Base-by-base conservation (phyloP, 805 yeast genomes). In the Starmerella roubikii region DNA sequence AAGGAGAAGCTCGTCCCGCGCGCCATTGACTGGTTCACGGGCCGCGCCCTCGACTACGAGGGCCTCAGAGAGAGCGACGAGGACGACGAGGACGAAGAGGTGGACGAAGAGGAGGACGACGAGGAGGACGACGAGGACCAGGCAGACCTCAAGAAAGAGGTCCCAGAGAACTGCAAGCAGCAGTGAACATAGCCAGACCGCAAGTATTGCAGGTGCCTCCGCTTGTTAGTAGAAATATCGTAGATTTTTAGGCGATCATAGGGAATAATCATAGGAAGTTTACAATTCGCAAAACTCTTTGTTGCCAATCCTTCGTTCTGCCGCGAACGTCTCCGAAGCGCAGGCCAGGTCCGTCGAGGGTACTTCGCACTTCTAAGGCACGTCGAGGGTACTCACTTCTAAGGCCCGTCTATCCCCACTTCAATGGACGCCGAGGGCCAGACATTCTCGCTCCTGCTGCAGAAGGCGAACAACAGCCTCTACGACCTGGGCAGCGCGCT, bases 21-120 rank as follows among this genome's bases (percentile, higher is more conserved):
- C 57, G 97, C 97, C 37, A 72, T 91, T 54, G 97, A 88, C 60
- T 91, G 98, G 97, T 91, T 85, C 61, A 88, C 98, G 9, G 98
- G 98, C 34, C 84, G 84, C 49, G 98, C 98, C 19, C 70, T 88
- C 42, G 93, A 81, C 41, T 81, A 72, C 56, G 78, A 72, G 48
- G 73, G 66, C 35, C 67, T 63, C 45, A 71, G 70, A 25, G 75
- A 65, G 2, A 75, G 65, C 6, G 81, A 71, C 13, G 81, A 68
- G 1, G 82, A 72, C 6, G 78, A 66, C 2, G 76, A 68, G 2
- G 78, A 68, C 2, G 82, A 69, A 2, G 78, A 66, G 2, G 76
- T 61, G 42, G 76, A 61, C 9, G 83, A 72, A 2, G 83, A 71
- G 3, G 82, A 70, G 12, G 76, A 67, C 21, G 78, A 69, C 31